Percentiles rank a stretch among this genome's conserved stretches.
phyloP scores from a whole-genome alignment of 75 land plant genomes.

The Pseudotsuga menziesii region DNA sequence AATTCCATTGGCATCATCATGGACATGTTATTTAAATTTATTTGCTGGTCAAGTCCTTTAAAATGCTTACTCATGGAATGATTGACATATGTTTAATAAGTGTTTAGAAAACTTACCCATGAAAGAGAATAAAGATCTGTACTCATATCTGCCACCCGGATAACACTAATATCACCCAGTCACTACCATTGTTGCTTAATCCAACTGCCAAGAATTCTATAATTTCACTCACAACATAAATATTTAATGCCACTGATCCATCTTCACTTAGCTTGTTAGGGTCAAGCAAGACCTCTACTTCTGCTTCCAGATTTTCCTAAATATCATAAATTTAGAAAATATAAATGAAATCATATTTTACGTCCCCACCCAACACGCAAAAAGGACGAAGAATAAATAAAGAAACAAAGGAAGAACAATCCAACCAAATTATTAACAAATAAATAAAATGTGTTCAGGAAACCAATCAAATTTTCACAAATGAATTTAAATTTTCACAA shows the following conservation, averaged over 20 bases:
- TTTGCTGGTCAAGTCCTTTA: not conserved
- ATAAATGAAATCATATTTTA: too few species aligned
- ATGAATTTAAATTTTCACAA: too few species aligned
- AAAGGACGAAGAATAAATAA: not conserved
- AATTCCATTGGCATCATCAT: not conserved
- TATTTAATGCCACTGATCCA: slow-evolving; percentile 68
- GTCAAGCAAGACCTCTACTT: slow-evolving; percentile 82
- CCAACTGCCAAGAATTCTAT: slow-evolving; percentile 80
- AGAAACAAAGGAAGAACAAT: not conserved
- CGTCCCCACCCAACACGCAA: too few species aligned
- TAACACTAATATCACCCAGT: slow-evolving; percentile 88
- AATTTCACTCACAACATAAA: slow-evolving; percentile 60
- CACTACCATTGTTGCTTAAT: slow-evolving; percentile 89
- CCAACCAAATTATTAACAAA: too few species aligned
- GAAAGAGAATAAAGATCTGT: slow-evolving; percentile 55
- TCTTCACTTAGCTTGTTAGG: slow-evolving; percentile 88
- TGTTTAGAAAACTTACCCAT: slow-evolving; percentile 56
- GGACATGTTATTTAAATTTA: not conserved
- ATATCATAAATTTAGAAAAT: not conserved
- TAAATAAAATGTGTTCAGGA: too few species aligned
- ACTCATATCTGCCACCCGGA: slow-evolving; percentile 64
- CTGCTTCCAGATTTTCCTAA: slow-evolving; percentile 68
- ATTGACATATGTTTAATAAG: not conserved
- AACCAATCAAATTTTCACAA: too few species aligned
- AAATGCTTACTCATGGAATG: not conserved